Evolutionary conservation across 1,139 yeast species (phyloP), one percentile per base, ranked within the genome.

Genomic region (Hansenula lynferdii): DNA sequence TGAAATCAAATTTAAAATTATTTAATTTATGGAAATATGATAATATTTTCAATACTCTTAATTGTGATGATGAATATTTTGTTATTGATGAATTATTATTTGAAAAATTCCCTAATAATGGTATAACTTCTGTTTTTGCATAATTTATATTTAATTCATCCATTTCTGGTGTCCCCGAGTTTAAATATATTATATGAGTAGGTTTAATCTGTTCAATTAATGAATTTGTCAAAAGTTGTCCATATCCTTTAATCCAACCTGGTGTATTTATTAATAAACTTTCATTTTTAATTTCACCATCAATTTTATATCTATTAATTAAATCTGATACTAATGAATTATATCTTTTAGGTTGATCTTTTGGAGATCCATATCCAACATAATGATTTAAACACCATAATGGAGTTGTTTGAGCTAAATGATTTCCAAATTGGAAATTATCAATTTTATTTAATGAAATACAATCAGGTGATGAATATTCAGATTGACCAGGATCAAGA

Each of bases 201-300:
- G 94, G 86, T n/a, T 65, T 58, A 2, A 76, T 58, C 9, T 60
- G 46, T 1, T 54, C 46, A 2, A 82, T 64, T 2, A 87, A 62
- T 14, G 70, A 64, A 14, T 62, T 63, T 17, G 86, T 64, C 9
- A 90, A 61, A 40, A 80, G 82, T 27, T 81, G 69, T 0, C 97
- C 98, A 43, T 78, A 79, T 0, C 97, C 97, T 59, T 85, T 85
- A 20, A 89, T 75, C 97, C 97, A 90, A 0, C 97, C 97, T 0
- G 97, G 95, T 0, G 94, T 78, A 51, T 90, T 90, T 4, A 90
- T 70, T 2, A 92, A 59, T 11, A 89, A 20, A 12, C 44, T 28
- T 38, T 53, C 56, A 34, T 49, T 45, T 49, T 41, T 31, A 48
- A 45, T 17, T 39, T 44, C 37, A 37, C 60, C 49, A 55, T 44